Base-by-base conservation (phyloP, 805 yeast species). In the Lipomyces anomalus region DNA sequence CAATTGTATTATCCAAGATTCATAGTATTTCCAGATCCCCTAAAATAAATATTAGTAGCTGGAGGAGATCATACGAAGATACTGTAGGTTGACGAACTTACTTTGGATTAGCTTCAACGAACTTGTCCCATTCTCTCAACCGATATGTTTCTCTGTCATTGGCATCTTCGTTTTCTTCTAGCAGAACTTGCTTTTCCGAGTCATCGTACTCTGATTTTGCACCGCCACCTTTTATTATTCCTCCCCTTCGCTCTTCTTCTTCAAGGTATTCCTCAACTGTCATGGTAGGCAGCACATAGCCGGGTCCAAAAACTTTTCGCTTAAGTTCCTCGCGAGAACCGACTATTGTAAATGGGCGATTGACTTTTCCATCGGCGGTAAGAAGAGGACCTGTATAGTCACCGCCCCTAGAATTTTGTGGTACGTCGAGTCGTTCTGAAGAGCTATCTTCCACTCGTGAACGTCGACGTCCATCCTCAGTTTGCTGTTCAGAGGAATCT, bases 261-360 rank as follows among this genome's bases (percentile, higher is more conserved):
- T 88, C 95, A 42, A 92, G 69, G 50, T 84, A 81, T 57, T 92
- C 97, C 53, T 92, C 98, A 0, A 92, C 88, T 0, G 95, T 71
- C 92, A 92, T 86, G 0, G 97, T 86, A 2, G 98, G 98, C 23
- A 90, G 71, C 22, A 74, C 79, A 65, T 92, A 97, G 1, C 97
- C 98, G 2, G 94, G 86, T 1, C 97, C 96, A 56, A 76, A 79
- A 0, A 89, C 96, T 57, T 80, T 76, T 26, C 71, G 67, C 46
- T 73, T 69, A 16, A 86, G 54, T 38, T 80, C 76, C 30, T 77
- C 78, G 48, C 78, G 73, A 3, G 62, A 45, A 3, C 59, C 69
- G 11, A 79, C 77, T 16, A 90, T 72, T 0, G 90, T 84, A 64
- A 90, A 92, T 7, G 97, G 97, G 56, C 83, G 75, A 26, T 84